Evolutionary conservation across 1,284 basidiomycete genomes (phyloP).

Genomic region (Cutaneotrichosporon sp.): DNA sequence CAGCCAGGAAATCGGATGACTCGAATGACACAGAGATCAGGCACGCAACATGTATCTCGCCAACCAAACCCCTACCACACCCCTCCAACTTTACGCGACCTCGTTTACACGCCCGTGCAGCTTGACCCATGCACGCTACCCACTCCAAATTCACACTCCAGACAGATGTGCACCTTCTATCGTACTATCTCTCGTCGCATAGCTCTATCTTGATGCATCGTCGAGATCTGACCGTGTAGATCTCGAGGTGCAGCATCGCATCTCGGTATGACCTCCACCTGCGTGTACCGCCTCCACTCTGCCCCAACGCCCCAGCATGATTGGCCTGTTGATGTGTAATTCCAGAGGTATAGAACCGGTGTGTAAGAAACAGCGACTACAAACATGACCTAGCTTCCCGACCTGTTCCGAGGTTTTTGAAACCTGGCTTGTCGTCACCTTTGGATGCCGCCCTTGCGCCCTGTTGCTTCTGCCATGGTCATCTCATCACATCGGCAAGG

Average conservation of each 20-base stretch:
- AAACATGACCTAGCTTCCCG: background rate
- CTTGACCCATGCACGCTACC: background rate
- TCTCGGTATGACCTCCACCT: too few species aligned
- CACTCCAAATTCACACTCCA: background rate
- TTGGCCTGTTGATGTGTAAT: background rate
- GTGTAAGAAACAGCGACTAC: background rate
- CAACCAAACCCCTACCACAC: too few species aligned
- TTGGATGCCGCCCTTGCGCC: too few species aligned
- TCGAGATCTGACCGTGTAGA: background rate
- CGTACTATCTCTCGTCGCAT: background rate
- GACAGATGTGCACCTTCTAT: background rate
- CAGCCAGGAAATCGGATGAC: too few species aligned
- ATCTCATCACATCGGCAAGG: background rate
- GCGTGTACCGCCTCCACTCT: background rate
- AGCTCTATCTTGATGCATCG: background rate
- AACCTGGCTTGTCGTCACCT: background rate
- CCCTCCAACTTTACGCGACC: background rate
- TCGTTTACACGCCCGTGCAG: background rate
- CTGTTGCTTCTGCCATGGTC: too few species aligned
- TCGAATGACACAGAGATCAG: too few species aligned
- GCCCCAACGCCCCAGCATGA: background rate
- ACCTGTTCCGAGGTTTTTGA: background rate
- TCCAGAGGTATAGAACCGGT: background rate
- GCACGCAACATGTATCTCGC: background rate
- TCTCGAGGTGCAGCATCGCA: background rate